phyloP scores from a whole-genome alignment of 257 asterid genomes.

The Leonotis leonurus region DNA sequence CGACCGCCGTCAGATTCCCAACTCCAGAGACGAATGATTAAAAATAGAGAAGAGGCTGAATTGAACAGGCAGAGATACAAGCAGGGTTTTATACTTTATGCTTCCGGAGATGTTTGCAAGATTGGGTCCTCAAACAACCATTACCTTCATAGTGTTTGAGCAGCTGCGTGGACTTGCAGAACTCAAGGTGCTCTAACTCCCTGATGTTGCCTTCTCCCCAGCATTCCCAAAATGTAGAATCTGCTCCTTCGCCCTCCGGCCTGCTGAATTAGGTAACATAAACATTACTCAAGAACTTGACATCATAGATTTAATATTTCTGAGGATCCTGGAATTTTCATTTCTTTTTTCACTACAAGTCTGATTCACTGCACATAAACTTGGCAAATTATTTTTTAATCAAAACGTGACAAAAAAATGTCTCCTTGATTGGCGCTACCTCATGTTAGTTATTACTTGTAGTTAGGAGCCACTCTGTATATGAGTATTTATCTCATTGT shows the following conservation, averaged over 20 bases:
- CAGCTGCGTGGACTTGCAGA: slow-evolving; percentile 78
- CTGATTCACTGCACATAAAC: background rate
- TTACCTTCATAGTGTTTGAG: slow-evolving; percentile 84
- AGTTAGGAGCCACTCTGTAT: slow-evolving; percentile 10
- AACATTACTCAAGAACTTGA: background rate
- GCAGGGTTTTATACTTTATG: slow-evolving; percentile 35
- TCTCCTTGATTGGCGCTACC: slow-evolving; percentile 25
- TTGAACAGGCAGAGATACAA: slow-evolving; percentile 48
- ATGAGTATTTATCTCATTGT: background rate
- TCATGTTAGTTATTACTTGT: background rate
- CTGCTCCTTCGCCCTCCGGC: background rate
- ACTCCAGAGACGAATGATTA: slow-evolving; percentile 96
- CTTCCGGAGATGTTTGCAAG: slow-evolving; percentile 51
- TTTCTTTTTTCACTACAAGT: background rate
- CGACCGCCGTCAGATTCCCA: too few relatives aligned
- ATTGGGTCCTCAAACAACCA: slow-evolving; percentile 89
- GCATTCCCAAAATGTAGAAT: background rate
- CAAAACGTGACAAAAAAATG: slow-evolving; percentile 12
- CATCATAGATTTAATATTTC: background rate
- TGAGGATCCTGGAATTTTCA: background rate
- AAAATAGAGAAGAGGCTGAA: slow-evolving; percentile 91
- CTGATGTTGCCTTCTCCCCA: background rate
- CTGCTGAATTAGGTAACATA: background rate
- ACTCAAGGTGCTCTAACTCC: slow-evolving; percentile 56
- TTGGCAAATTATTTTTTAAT: background rate